A percentile compares a stretch with the other conserved stretches of the same genome.
These are phyloP conservation scores for Candida golubevii DNA, from an alignment of 805 yeast species.

Conservation along the genomic window DNA sequence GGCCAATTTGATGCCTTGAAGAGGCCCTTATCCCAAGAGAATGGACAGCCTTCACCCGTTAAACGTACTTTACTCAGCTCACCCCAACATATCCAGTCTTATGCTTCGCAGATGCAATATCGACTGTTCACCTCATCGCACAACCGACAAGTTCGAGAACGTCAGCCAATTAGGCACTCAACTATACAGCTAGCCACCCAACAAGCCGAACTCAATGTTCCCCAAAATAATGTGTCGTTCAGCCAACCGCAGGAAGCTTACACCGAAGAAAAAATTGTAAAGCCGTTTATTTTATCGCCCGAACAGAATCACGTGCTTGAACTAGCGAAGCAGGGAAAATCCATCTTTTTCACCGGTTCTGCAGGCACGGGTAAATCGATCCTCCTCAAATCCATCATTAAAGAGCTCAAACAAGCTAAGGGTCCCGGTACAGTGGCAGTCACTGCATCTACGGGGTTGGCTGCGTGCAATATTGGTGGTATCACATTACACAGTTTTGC, in stretches of 20 bases:
- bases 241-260: neutral
- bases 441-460: conserved; percentile 95
- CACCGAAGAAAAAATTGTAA: conserved; percentile 24
- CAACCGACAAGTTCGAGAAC: neutral
- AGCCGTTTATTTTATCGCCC: conserved; percentile 34
- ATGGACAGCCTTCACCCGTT: no score
- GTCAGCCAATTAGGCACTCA: conserved; percentile 12
- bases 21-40: no score
- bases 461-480: conserved; percentile 93
- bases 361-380: conserved; percentile 89
- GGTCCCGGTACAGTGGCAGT: conserved; percentile 59
- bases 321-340: conserved; percentile 50
- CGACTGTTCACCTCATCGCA: conserved; percentile 8
- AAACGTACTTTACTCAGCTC: conserved; percentile 4
- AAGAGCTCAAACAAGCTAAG: conserved; percentile 28
- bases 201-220: neutral
- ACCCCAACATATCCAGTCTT: conserved; percentile 7
- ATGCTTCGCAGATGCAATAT: conserved; percentile 11
- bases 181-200: conserved; percentile 30
- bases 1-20: no score
- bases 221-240: neutral
- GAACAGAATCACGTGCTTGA: conserved; percentile 68
- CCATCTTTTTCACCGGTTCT: conserved; percentile 73
- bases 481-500: conserved; percentile 81
- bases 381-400: conserved; percentile 59